Conservation (phyloP, 331 rosid genomes). For the Rosa hybrid region DNA sequence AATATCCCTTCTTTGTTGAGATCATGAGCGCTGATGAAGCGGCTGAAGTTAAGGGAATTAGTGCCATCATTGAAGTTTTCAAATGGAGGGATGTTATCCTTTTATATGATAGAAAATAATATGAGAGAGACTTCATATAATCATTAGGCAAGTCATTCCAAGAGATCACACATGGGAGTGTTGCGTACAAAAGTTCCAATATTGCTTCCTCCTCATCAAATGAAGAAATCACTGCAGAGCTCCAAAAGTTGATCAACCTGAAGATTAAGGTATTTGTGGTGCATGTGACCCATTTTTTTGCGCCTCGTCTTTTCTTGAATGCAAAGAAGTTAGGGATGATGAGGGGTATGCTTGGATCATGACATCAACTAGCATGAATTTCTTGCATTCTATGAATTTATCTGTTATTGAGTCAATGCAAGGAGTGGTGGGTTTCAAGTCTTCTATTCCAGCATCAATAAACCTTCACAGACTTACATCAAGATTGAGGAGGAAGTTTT, state of each 20-base stretch:
- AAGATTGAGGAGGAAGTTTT: conserved; percentile 12
- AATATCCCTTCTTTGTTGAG: too few species aligned
- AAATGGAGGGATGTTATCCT: conserved; percentile 16
- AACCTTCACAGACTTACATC: neutral
- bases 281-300: too few species aligned
- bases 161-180: neutral
- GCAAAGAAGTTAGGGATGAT: conserved; percentile 15
- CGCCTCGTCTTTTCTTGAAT: too few species aligned
- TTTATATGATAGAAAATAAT: neutral
- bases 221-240: too few species aligned
- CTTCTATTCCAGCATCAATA: neutral
- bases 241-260: too few species aligned
- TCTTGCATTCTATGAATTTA: neutral
- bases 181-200: neutral
- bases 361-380: conserved; percentile 15
- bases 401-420: conserved; percentile 2
- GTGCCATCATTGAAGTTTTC: neutral
- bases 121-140: neutral
- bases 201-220: too few species aligned
- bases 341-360: conserved; percentile 18
- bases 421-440: conserved; percentile 11
- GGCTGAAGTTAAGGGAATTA: neutral
- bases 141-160: neutral
- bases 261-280: too few species aligned
- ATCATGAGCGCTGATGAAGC: neutral